Base-by-base conservation (phyloP, 371 early-diverging fungal genomes). In the Mucor piriformis region DNA sequence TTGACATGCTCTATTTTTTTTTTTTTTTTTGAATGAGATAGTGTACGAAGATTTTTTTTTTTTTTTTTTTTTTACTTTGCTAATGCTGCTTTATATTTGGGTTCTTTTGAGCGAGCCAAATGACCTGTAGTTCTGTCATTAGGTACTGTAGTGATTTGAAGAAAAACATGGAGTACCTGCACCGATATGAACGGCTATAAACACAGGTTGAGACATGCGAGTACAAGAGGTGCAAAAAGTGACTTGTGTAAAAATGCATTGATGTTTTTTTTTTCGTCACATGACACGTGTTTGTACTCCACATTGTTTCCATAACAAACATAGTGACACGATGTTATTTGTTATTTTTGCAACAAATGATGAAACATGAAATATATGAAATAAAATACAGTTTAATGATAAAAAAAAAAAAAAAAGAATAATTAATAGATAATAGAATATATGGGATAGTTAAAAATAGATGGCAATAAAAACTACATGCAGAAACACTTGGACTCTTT, bases 121-220 rank as follows among this genome's bases (percentile, higher is more conserved):
- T 74, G 69, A 2, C 76, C 68, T 64, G 37, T 37, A 10, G 6
- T 37, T n/a, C 11, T n/a, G 15, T n/a, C 12, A 12, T 16, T 21
- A 6, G 10, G 1, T 33, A 34, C 4, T 32, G 3, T 21, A n/a
- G 24, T 29, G 15, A 24, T 3, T 25, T 42, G 35, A 10, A 44
- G 2, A 8, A 8, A 46, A 12, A 11, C 7, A 12, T 3, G 4
- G 7, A 5, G 42, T 76, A 77, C 85, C 85, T 62, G 85, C 85
- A 10, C 85, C 85, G 43, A 83, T 75, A 69, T 85, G 85, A 15
- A 85, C 83, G 4, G 85, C 85, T 48, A 85, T 74, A 61, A 84
- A 84, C 44, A 57, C 35, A 34, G 70, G 57, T 6, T 58, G 37
- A 56, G 57, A 44, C 57, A 66, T 60, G 16, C 27, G 35, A 42